Conservation (phyloP, 2,329 filamentous ascomycete genomes). For the Cordyceps fumosorosea region DNA sequence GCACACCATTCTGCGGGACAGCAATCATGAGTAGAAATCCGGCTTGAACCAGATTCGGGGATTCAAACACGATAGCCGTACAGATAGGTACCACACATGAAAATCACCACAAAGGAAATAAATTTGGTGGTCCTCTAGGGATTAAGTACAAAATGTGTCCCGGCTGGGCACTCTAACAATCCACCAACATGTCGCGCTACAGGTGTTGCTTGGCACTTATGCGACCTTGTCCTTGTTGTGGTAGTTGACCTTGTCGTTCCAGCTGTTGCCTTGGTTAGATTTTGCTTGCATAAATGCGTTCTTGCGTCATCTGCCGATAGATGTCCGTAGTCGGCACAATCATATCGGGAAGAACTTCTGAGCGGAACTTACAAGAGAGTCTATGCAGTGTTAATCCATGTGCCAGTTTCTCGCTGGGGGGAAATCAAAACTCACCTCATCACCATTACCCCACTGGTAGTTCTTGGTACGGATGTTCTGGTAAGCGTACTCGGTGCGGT, state of each 20-base stretch:
- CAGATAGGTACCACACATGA: background rate
- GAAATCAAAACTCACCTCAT: constrained; percentile 59
- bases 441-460: constrained; percentile 89
- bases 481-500: constrained; percentile 89
- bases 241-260: constrained; percentile 94
- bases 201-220: constrained; percentile 27
- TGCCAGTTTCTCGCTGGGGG: background rate
- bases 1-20: too few species aligned
- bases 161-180: constrained; percentile 23
- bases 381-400: constrained; percentile 32
- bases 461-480: constrained; percentile 98
- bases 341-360: background rate
- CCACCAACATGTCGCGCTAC: constrained; percentile 18
- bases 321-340: background rate
- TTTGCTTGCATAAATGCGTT: background rate
- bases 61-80: background rate
- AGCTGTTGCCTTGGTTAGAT: constrained; percentile 50
- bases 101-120: constrained; percentile 14
- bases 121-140: constrained; percentile 26
- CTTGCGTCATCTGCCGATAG: background rate
- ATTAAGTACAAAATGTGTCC: constrained; percentile 27
- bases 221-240: constrained; percentile 80
- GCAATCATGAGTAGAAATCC: background rate
- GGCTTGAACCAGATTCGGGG: background rate
- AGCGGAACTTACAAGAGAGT: constrained; percentile 55